Base-by-base conservation (phyloP, 2,329 filamentous ascomycete species). In the Aspergillus sp. region DNA sequence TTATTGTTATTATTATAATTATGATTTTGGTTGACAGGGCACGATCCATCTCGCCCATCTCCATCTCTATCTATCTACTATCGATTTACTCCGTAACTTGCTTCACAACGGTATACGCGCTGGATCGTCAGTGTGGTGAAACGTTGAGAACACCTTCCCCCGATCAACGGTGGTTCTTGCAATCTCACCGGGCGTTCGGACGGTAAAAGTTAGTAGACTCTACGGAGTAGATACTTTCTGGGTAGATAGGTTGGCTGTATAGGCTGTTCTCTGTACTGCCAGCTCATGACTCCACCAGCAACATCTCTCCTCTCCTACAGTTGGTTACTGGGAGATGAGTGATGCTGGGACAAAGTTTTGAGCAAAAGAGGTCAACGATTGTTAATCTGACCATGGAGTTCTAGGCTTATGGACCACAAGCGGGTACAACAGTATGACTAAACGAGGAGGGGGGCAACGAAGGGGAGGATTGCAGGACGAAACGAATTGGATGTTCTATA, bases 31-130 rank as follows among this genome's bases (percentile, higher is more conserved):
- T 47, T 55, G 53, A 55, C 53, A 55, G 53, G 53, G 53, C 53
- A 55, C 53, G 53, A 55, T 41, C 53, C 39, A 55, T 55, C 39
- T 32, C 28, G 17, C 38, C 39, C 8, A 43, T 55, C 52, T 45
- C 19, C 39, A 45, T 47, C 43, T 45, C 41, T 21, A 45, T 21
- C 32, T 36, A 36, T 30, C 28, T 30, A 32, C 30, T 32, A 32
- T 32, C 30, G 9, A 32, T 36, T 13, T 36, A 36, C 32, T 36
- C 32, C 32, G 32, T 36, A 36, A 36, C 32, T 36, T 36, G 32
- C 32, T 15, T 5, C 12, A 36, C 32, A 36, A 45, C 41, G 10
- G 10, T 15, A 12, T 23, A 49, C 15, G 25, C 15, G 25, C 47
- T 28, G 25, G n/a, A 50, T 17, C 47, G n/a, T 50, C 47, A 28